phyloP scores from a whole-genome alignment of 2,329 filamentous ascomycete genomes.

The Colletotrichum caudatum region DNA sequence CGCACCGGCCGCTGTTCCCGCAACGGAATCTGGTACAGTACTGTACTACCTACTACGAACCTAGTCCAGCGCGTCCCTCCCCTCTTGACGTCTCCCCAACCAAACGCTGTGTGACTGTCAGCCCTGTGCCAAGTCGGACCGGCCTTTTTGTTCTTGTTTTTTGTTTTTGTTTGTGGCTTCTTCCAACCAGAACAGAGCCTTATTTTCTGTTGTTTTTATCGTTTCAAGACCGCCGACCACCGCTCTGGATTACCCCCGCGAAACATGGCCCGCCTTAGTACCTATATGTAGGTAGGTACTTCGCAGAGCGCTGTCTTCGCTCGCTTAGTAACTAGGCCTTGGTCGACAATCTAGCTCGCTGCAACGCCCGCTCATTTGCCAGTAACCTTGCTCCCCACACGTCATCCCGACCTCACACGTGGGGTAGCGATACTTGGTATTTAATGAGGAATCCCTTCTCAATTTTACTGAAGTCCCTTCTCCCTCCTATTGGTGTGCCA shows the following conservation, averaged over 20 bases:
- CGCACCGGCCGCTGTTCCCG: conserved; percentile 5
- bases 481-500: neutral
- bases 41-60: neutral
- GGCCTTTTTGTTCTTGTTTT: neutral
- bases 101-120: neutral
- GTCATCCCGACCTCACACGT: conserved; percentile 41
- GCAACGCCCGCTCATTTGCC: conserved; percentile 29
- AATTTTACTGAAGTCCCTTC: too few species aligned
- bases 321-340: neutral
- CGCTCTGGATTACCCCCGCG: neutral
- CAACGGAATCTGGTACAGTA: conserved; percentile 9
- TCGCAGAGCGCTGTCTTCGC: neutral
- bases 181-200: neutral
- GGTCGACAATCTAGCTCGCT: neutral
- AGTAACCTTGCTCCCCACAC: conserved; percentile 31
- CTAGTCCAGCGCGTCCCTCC: neutral
- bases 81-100: neutral
- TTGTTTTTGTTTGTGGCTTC: neutral
- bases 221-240: neutral
- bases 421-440: conserved; percentile 25
- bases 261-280: neutral
- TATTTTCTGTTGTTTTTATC: neutral
- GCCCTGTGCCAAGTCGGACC: neutral
- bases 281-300: neutral
- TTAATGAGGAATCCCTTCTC: neutral